phyloP scores from a whole-genome alignment of 768 basidiomycete genomes.

The Panus rudis region DNA sequence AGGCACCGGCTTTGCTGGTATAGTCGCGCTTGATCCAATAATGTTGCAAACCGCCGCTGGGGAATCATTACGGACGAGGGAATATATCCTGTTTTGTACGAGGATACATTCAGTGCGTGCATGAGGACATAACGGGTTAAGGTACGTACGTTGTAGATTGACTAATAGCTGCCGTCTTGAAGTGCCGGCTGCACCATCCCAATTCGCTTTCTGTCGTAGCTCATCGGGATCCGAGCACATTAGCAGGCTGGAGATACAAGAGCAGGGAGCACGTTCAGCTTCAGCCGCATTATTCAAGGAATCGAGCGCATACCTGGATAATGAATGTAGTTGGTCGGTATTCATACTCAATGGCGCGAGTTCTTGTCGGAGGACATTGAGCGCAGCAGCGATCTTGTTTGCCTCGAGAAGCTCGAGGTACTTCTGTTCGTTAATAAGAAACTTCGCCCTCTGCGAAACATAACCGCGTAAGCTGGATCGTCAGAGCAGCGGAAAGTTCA shows the following conservation, averaged over 20 bases:
- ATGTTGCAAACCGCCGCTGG: slow-evolving; percentile 74
- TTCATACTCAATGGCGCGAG: slow-evolving; percentile 78
- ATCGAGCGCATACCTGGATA: slow-evolving; percentile 63
- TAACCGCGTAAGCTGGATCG: not conserved
- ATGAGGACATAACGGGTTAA: not conserved
- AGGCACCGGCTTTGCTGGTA: slow-evolving; percentile 78
- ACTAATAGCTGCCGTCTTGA: slow-evolving; percentile 74
- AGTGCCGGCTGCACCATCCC: slow-evolving; percentile 82
- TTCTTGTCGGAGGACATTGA: slow-evolving; percentile 82
- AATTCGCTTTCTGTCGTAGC: slow-evolving; percentile 68
- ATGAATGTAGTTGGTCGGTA: slow-evolving; percentile 71
- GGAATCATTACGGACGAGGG: slow-evolving; percentile 92
- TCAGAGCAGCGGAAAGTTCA: not conserved
- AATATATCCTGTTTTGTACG: slow-evolving; percentile 58
- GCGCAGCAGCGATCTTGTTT: slow-evolving; percentile 69
- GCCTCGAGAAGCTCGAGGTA: slow-evolving; percentile 89
- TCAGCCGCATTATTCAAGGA: slow-evolving; percentile 3
- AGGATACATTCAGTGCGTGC: not conserved
- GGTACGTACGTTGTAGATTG: slow-evolving; percentile 69
- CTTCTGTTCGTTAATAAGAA: slow-evolving; percentile 91
- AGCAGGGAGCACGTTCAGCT: slow-evolving; percentile 13
- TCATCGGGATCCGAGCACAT: slow-evolving; percentile 90
- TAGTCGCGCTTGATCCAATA: slow-evolving; percentile 78
- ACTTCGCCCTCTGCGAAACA: slow-evolving; percentile 59
- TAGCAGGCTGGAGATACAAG: slow-evolving; percentile 52